Percentiles rank a stretch among this genome's conserved stretches.
Conservation (phyloP, 768 basidiomycete species). For the Tricholoma sp. region DNA sequence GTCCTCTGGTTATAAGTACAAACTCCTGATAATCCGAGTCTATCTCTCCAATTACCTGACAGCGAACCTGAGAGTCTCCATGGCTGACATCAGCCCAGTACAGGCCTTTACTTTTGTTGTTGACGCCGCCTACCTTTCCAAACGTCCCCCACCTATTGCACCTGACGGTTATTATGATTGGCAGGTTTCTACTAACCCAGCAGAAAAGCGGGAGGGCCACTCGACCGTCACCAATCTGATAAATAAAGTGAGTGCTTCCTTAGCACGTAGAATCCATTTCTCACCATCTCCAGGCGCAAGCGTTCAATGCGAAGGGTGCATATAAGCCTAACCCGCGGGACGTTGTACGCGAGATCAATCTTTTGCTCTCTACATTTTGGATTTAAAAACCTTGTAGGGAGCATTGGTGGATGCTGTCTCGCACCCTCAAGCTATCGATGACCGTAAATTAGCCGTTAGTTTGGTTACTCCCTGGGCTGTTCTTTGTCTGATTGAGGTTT, state of each 20-base stretch:
- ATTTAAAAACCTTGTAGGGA: constrained; percentile 12
- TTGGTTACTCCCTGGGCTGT: neutral
- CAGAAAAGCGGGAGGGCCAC: constrained; percentile 25
- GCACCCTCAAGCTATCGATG: constrained; percentile 36
- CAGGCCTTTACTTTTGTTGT: no score
- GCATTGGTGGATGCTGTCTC: constrained; percentile 23
- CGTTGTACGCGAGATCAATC: constrained; percentile 15
- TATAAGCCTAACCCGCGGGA: constrained; percentile 18
- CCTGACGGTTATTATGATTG: constrained; percentile 29
- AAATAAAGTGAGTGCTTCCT: constrained; percentile 15
- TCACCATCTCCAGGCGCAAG: constrained; percentile 11
- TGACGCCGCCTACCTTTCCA: no score
- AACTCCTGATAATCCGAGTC: no score
- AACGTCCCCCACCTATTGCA: neutral
- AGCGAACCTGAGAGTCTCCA: no score
- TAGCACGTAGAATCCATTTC: neutral
- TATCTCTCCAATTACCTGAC: no score
- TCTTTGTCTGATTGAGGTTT: neutral
- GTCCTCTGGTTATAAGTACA: no score
- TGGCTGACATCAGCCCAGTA: no score
- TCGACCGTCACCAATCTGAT: constrained; percentile 29
- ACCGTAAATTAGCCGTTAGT: constrained; percentile 31
- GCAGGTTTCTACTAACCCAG: constrained; percentile 26
- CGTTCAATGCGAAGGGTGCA: constrained; percentile 17
- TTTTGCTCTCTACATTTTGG: neutral